These are phyloP conservation scores for Pyrenula massariospora DNA, from an alignment of 495 filamentous ascomycete species.

Conservation along the genomic window DNA sequence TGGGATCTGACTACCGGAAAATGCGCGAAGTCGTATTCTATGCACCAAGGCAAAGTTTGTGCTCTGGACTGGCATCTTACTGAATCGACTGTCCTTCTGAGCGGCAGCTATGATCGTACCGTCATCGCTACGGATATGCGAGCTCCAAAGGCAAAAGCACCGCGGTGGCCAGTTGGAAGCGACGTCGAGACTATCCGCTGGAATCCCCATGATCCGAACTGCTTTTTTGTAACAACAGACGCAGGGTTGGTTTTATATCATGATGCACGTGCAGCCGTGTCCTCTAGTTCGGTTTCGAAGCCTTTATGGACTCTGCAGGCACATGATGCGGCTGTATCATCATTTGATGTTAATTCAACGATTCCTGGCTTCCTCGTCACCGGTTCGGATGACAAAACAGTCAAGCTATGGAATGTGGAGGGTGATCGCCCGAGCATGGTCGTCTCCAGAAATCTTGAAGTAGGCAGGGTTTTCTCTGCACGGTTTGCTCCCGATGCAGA, in stretches of 20 bases:
- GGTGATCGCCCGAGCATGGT: slow-evolving; percentile 72
- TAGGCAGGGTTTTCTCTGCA: slow-evolving; percentile 89
- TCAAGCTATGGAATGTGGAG: slow-evolving; percentile 93
- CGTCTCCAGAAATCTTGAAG: slow-evolving; percentile 77
- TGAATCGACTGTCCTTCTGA: slow-evolving; percentile 79
- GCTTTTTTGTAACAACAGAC: slow-evolving; percentile 92
- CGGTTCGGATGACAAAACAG: slow-evolving; percentile 81
- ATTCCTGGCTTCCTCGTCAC: slow-evolving; percentile 91
- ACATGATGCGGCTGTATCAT: slow-evolving; percentile 84
- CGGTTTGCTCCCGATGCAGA: slow-evolving; percentile 79
- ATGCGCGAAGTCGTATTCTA: slow-evolving; percentile 85
- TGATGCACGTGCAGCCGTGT: slow-evolving; percentile 61
- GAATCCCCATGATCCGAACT: slow-evolving; percentile 85
- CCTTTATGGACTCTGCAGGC: slow-evolving; percentile 91
- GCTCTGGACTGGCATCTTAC: slow-evolving; percentile 82
- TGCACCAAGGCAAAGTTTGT: slow-evolving; percentile 94
- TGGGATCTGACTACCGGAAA: slow-evolving; percentile 90
- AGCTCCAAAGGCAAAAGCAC: slow-evolving; percentile 63
- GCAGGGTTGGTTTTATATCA: slow-evolving; percentile 79
- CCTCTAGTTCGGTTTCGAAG: slow-evolving; percentile 59
- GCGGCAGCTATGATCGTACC: slow-evolving; percentile 88
- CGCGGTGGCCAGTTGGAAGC: slow-evolving; percentile 83
- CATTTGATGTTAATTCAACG: slow-evolving; percentile 82
- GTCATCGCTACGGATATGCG: slow-evolving; percentile 89
- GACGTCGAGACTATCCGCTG: slow-evolving; percentile 89